Base-by-base conservation (phyloP, 352 stramenopile species). In the Globisporangium uncinulatum region DNA sequence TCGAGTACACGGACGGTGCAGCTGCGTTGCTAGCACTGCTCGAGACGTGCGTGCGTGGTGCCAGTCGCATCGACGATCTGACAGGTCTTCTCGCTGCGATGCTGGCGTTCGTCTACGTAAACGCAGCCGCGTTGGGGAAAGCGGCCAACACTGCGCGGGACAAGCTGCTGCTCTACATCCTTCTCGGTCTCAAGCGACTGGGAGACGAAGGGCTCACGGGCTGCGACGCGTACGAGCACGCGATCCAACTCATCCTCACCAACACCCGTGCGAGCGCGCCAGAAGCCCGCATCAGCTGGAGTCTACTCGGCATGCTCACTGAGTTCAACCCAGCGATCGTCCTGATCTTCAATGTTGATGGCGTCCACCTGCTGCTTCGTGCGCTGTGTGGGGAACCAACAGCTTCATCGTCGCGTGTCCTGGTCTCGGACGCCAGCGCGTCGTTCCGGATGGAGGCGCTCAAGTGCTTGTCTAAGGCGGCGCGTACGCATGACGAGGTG, bases 331-430 rank as follows among this genome's bases (percentile, higher is more conserved):
- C 75, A 10, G 73, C 79, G 2, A 81, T 88, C 51, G 71, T 73
- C 6, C 63, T 73, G 1, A 69, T 90, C 13, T 86, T 87, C 55
- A 87, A 87, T 20, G 71, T 88, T 7, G 77, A 87, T 42, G 77
- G 67, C 6, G 71, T 86, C 32, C 64, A 69, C 20, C 69, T 71
- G n/a, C 60, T 90, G 7, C 66, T 90, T 20, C 72, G 70, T 10
- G 71, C 84, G 54, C 83, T 78, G 21, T 71, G 66, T 10, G 62
- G 57, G 29, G 56, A 61, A 19, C 52, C 19, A n/a, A 15, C 53
- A 19, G 24, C 59, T 8, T 53, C 66, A 6, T 34, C 37, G 54
- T 63, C 32, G 56, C 71, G 61, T 6, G 34, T 39, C n/a, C 14
- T 36, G 8, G 68, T 42, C 13, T 49, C 61, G 29, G 36, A 43